Evolutionary conservation across 1,139 yeast species (phyloP).

Genomic region (Spencermartinsiella ligniputridi): DNA sequence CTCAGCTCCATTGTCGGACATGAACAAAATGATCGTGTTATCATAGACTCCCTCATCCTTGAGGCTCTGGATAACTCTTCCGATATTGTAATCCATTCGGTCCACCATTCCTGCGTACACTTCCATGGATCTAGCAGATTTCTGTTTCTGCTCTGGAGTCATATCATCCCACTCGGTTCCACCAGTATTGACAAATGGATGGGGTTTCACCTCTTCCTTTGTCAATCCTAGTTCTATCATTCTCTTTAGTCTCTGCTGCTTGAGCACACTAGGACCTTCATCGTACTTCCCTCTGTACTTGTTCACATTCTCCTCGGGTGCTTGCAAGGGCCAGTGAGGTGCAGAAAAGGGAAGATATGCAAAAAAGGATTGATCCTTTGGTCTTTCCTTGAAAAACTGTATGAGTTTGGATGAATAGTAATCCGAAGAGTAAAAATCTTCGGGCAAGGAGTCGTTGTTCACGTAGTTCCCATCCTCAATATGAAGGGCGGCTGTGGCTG

Average conservation of each 20-base stretch:
- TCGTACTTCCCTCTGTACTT: constrained; percentile 49
- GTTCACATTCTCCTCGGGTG: constrained; percentile 43
- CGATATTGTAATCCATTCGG: constrained; percentile 45
- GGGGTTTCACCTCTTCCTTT: constrained; percentile 43
- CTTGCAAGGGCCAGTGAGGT: constrained; percentile 62
- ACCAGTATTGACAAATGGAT: constrained; percentile 41
- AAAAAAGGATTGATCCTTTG: constrained; percentile 43
- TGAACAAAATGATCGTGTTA: constrained; percentile 50
- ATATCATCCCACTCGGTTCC: constrained; percentile 43
- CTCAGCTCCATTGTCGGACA: constrained; percentile 61
- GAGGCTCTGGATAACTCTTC: constrained; percentile 42
- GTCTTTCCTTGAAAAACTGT: constrained; percentile 32
- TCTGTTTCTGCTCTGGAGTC: constrained; percentile 35
- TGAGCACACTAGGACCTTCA: constrained; percentile 45
- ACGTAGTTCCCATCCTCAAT: constrained; percentile 38
- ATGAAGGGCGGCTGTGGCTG: constrained; percentile 27
- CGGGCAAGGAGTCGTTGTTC: constrained; percentile 35
- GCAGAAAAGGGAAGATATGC: constrained; percentile 54
- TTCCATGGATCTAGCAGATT: constrained; percentile 46
- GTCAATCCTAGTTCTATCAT: constrained; percentile 45
- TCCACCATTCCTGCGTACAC: constrained; percentile 62
- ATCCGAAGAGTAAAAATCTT: constrained; percentile 45
- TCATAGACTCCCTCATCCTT: constrained; percentile 43
- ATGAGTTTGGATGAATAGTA: constrained; percentile 44
- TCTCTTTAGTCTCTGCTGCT: constrained; percentile 38